Evolutionary conservation across 1,284 basidiomycete genomes (phyloP).

Genomic region (Melampsora americana): DNA sequence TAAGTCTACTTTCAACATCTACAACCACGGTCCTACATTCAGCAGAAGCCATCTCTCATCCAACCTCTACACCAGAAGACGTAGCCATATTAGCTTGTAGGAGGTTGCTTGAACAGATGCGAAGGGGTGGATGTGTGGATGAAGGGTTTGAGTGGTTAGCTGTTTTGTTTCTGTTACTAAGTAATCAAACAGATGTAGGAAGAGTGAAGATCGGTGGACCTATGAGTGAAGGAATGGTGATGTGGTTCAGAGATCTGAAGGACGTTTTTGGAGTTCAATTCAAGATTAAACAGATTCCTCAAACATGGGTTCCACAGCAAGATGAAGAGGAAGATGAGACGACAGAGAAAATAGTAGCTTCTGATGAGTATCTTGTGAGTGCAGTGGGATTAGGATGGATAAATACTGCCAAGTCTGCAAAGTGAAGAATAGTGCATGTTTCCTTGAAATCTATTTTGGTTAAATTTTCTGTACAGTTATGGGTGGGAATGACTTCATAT

Average conservation of each 20-base stretch:
- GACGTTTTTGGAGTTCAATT: constrained; percentile 39
- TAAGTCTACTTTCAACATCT: constrained; percentile 84
- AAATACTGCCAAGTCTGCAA: constrained; percentile 41
- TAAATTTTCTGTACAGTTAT: too few species aligned
- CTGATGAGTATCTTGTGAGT: constrained; percentile 23
- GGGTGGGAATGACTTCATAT: too few species aligned
- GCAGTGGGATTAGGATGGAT: constrained; percentile 42
- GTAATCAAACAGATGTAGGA: constrained; percentile 85
- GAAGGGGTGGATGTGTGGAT: constrained; percentile 83
- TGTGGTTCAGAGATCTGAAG: constrained; percentile 39
- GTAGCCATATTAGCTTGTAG: constrained; percentile 77
- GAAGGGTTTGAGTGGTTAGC: constrained; percentile 83
- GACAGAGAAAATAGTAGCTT: background rate
- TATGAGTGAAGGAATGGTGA: constrained; percentile 26
- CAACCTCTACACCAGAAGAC: constrained; percentile 66
- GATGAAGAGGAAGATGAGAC: background rate
- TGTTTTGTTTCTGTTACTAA: constrained; percentile 84
- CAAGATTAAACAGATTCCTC: constrained; percentile 31
- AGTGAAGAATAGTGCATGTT: background rate
- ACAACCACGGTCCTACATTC: constrained; percentile 87
- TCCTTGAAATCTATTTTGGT: too few species aligned
- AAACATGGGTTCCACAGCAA: background rate
- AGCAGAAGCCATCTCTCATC: constrained; percentile 75
- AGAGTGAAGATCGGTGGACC: constrained; percentile 75
- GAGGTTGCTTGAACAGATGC: constrained; percentile 72